These are phyloP conservation scores for Debaryomycetaceae sp. DNA, from an alignment of 1,139 yeast genomes.

Conservation along the genomic window DNA sequence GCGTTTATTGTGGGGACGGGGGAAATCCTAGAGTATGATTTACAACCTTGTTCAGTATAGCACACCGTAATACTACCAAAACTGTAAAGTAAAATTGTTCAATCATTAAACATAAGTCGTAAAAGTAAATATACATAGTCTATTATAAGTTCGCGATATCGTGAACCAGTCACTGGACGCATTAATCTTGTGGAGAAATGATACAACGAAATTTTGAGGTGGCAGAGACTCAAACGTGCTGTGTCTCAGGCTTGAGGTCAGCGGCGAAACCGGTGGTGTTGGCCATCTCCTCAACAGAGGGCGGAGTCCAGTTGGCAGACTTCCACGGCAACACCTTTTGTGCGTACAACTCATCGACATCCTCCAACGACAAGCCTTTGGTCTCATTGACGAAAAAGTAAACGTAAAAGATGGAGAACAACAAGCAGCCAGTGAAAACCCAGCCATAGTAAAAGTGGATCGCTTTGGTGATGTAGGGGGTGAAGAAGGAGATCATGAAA, in stretches of 20 bases:
- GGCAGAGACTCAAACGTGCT: constrained; percentile 8
- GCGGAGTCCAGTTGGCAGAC: constrained; percentile 36
- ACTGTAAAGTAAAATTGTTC: no score
- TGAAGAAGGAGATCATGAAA: constrained; percentile 65
- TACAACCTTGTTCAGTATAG: no score
- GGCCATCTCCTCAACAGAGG: constrained; percentile 20
- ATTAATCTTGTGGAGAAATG: no score
- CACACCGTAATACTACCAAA: no score
- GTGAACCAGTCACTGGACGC: no score
- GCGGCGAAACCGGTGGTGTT: constrained; percentile 10
- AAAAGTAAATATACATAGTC: no score
- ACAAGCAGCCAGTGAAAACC: constrained; percentile 15
- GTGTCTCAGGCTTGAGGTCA: constrained; percentile 9
- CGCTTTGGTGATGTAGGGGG: constrained; percentile 46
- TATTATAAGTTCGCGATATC: no score
- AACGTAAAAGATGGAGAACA: constrained; percentile 32
- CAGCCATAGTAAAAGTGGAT: constrained; percentile 19
- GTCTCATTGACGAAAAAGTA: constrained; percentile 55
- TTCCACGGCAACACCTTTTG: constrained; percentile 38
- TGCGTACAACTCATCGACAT: constrained; percentile 55
- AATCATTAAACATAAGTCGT: no score
- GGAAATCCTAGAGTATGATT: no score
- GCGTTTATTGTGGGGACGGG: no score
- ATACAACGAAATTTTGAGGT: no score
- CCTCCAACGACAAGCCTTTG: constrained; percentile 56